Base-by-base conservation (phyloP, 345 rosid genomes). In the Eucalyptus erythrocorys region DNA sequence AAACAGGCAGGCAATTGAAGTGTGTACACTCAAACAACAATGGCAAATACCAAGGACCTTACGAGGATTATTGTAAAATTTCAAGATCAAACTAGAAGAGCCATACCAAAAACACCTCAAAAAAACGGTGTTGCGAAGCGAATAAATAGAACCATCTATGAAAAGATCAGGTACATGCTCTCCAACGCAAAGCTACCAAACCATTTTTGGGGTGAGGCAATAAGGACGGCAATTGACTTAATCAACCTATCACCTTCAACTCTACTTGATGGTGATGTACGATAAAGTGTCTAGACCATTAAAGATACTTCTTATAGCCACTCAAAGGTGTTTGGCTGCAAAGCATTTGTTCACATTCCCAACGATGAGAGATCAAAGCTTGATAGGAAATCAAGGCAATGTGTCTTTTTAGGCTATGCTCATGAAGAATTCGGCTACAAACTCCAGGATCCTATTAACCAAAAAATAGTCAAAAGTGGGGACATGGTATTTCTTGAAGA, bases 61-160 rank as follows among this genome's bases (percentile, higher is more conserved):
- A 68, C 6, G 5, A 87, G 40, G 84, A 87, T 24, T 87, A 87
- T 87, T 64, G 43, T n/a, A 87, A 47, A 48, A 6, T 21, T 40
- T 21, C 12, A 4, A 2, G 14, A 68, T 68, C 19, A 40, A 45
- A 48, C 45, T 64, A 43, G 45, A 71, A 87, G 6, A 40, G 14
- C 10, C 15, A 7, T n/a, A 8, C 45, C 85, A n/a, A 87, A 87
- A 48, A 87, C 13, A 30, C 61, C 22, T 16, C 85, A 47, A 34
- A 16, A 45, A 13, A 87, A 87, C 7, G 13, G 7, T 32, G n/a
- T 68, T 0, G 0, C 2, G 0, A 30, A 87, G 14, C 14, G 1
- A 4, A 87, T 71, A 50, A 87, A 45, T 16, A 26, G 16, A 26
- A 68, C 57, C 27, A 24, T 87, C 48, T 16, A 13, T 9, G 24